Evolutionary conservation across 2,329 filamentous ascomycete genomes (phyloP).

Genomic region (Botryosphaeria dothidea): DNA sequence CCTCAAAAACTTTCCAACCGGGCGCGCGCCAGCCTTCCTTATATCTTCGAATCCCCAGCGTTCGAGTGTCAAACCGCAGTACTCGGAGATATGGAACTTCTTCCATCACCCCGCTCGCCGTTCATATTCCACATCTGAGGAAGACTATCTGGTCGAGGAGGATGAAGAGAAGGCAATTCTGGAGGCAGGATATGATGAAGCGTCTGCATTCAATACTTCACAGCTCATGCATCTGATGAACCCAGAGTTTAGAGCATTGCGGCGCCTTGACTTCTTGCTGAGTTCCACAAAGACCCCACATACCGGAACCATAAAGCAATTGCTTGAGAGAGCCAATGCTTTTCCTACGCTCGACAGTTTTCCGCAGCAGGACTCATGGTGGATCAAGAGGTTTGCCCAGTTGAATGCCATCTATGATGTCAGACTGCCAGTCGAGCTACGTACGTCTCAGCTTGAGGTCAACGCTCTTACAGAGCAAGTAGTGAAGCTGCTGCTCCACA

Average conservation of each 20-base stretch:
- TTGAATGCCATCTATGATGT: constrained; percentile 4
- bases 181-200: neutral
- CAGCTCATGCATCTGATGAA: neutral
- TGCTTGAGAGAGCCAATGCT: neutral
- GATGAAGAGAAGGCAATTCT: constrained; percentile 4
- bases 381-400: constrained; percentile 15
- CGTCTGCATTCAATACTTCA: neutral
- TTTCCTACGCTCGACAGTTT: neutral
- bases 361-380: constrained; percentile 6
- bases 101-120: neutral
- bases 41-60: neutral
- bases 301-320: neutral
- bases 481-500: constrained; percentile 1
- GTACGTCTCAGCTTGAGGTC: neutral
- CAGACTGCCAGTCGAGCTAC: constrained; percentile 3
- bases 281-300: neutral
- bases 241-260: neutral
- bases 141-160: constrained; percentile 9
- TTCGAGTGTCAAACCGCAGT: neutral
- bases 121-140: neutral
- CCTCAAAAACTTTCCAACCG: neutral
- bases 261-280: neutral
- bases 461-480: constrained; percentile 12
- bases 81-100: neutral
- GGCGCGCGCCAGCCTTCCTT: neutral